Evolutionary conservation across 2,329 filamentous ascomycete genomes (phyloP).

Genomic region (Geosmithia putterillii): DNA sequence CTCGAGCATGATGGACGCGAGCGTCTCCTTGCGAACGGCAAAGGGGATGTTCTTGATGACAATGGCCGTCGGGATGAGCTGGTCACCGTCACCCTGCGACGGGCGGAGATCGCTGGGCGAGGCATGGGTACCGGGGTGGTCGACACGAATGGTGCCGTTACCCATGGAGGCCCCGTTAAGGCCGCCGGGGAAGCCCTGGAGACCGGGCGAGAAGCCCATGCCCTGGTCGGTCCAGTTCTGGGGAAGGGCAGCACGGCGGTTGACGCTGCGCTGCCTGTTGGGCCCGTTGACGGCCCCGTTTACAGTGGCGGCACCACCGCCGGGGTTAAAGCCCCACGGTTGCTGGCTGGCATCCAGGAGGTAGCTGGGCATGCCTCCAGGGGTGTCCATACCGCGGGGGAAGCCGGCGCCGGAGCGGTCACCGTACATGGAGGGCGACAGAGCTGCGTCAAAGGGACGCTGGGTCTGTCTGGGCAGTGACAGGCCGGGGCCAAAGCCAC

Average conservation of each 20-base stretch:
- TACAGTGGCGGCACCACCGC: conserved; percentile 51
- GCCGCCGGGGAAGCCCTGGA: conserved; percentile 20
- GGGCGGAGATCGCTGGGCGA: conserved; percentile 27
- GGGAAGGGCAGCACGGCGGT: conserved; percentile 52
- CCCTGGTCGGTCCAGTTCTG: conserved; percentile 41
- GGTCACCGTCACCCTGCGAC: conserved; percentile 49
- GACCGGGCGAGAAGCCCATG: conserved; percentile 26
- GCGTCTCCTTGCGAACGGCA: conserved; percentile 91
- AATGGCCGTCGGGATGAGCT: conserved; percentile 94
- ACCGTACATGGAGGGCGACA: conserved; percentile 56
- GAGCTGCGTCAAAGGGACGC: conserved; percentile 64
- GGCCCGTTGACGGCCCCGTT: conserved; percentile 54
- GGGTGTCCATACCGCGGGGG: conserved; percentile 42
- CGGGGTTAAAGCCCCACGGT: conserved; percentile 58
- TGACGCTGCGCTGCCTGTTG: conserved; percentile 41
- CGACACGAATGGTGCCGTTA: conserved; percentile 29
- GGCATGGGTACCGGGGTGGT: conserved; percentile 24
- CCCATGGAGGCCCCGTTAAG: conserved; percentile 23
- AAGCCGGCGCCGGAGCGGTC: conserved; percentile 47
- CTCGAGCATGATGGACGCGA: conserved; percentile 88
- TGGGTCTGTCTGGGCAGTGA: conserved; percentile 43
- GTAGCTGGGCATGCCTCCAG: conserved; percentile 29
- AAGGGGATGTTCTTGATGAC: conserved; percentile 99
- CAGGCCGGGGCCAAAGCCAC: conserved; percentile 35
- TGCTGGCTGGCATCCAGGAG: conserved; percentile 62